Conservation (phyloP, 306 rosid genomes). For the Datisca glomerata region DNA sequence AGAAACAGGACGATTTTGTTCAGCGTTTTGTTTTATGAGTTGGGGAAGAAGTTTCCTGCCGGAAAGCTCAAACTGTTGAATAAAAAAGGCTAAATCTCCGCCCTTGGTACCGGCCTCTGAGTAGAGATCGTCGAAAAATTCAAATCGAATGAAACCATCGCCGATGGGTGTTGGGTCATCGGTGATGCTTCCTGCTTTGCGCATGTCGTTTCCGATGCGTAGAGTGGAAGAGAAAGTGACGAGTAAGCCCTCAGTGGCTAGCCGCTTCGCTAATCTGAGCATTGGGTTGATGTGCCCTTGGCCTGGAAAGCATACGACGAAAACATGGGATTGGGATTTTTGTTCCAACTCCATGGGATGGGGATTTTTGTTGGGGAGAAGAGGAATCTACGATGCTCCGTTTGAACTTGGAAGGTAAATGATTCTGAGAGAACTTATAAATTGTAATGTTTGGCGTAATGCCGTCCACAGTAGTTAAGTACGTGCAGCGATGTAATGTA, state of each 20-base stretch:
- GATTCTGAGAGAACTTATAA: too few species aligned
- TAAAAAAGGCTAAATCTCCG: not conserved
- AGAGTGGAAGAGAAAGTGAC: conserved; percentile 35
- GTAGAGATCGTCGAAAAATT: conserved; percentile 33
- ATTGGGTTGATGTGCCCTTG: conserved; percentile 60
- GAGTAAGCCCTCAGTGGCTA: conserved; percentile 33
- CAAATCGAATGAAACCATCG: conserved; percentile 34
- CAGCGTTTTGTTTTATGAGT: conserved; percentile 9
- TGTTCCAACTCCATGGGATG: not conserved
- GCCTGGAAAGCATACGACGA: conserved; percentile 37
- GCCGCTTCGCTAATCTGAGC: conserved; percentile 36
- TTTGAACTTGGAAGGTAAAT: too few species aligned
- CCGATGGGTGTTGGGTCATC: conserved; percentile 11
- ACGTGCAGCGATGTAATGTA: too few species aligned
- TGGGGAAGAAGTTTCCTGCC: conserved; percentile 17
- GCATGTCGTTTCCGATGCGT: conserved; percentile 16
- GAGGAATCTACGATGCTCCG: too few species aligned
- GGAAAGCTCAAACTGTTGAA: conserved; percentile 18
- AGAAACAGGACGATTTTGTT: conserved; percentile 12
- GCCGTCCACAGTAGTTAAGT: too few species aligned
- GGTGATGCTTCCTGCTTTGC: conserved; percentile 10
- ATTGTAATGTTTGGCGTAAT: too few species aligned
- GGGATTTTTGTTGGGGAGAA: too few species aligned
- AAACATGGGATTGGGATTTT: conserved; percentile 21
- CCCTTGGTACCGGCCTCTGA: not conserved